These are phyloP conservation scores for Gonium pectorale DNA, from an alignment of 139 green algal genomes.

Conservation along the genomic window DNA sequence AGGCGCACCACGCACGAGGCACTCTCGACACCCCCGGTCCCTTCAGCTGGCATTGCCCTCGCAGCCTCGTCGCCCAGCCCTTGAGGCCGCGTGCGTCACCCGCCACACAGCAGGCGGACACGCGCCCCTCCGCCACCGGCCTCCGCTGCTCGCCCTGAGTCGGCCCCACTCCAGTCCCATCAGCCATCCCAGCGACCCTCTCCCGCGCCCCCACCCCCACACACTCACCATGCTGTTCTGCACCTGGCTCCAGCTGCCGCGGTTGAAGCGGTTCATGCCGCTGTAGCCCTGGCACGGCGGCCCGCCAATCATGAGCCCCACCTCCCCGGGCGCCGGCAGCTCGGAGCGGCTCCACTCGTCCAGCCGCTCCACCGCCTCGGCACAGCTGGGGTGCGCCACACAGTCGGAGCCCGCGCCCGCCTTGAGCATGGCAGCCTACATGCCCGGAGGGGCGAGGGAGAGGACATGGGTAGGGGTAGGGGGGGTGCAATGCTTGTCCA, in stretches of 20 bases:
- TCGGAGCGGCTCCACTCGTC: slow-evolving; percentile 12
- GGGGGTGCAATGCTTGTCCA: too few species aligned
- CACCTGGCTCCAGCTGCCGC: slow-evolving; percentile 95
- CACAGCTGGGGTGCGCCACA: slow-evolving; percentile 62
- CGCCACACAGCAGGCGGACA: too few species aligned
- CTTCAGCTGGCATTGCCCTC: too few species aligned
- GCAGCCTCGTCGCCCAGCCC: too few species aligned
- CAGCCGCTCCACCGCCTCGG: slow-evolving; percentile 48
- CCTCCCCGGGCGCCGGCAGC: slow-evolving; percentile 87
- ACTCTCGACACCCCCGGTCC: too few species aligned
- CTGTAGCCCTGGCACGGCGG: slow-evolving; percentile 98
- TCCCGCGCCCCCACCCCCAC: neutral
- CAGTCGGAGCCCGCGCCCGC: slow-evolving; percentile 76
- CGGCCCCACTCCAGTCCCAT: too few species aligned
- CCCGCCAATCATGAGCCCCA: slow-evolving; percentile 97
- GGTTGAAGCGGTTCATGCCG: slow-evolving; percentile 99
- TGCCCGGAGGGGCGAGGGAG: neutral
- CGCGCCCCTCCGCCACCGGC: too few species aligned
- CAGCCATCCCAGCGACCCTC: too few species aligned
- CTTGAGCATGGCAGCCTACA: slow-evolving; percentile 87
- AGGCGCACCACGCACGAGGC: too few species aligned
- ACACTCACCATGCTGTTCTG: slow-evolving; percentile 94
- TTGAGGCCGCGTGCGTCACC: too few species aligned
- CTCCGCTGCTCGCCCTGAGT: too few species aligned
- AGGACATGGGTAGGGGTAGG: too few species aligned